Conservation (phyloP, 345 rosid genomes). For the Eucalyptus viminalis region DNA sequence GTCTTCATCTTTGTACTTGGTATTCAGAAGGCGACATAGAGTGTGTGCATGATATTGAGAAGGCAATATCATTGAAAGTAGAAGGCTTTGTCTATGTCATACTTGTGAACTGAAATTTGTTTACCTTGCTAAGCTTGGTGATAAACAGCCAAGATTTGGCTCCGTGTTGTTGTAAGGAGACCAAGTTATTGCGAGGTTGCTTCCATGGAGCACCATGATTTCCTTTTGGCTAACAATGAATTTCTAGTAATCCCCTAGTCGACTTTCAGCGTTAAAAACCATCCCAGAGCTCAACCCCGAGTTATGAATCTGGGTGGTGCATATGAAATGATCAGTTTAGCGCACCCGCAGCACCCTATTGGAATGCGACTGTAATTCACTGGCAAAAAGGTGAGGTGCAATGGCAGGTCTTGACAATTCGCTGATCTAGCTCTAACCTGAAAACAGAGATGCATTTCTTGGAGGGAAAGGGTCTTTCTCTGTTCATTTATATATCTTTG, state of each 20-base stretch:
- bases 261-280: not conserved
- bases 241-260: not conserved
- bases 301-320: not conserved
- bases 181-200: not conserved
- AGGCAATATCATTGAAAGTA: not conserved
- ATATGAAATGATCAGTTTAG: not conserved
- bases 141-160: not conserved
- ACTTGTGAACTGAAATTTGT: not conserved
- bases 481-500: not conserved
- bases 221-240: not conserved
- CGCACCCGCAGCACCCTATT: not conserved
- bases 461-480: not conserved
- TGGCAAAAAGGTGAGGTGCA: not conserved
- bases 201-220: not conserved
- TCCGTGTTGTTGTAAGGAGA: not conserved
- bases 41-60: not conserved
- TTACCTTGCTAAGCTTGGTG: not conserved
- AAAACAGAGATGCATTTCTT: not conserved
- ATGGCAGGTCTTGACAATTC: not conserved
- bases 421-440: not conserved
- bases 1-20: not conserved
- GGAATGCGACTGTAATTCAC: not conserved
- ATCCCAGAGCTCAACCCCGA: not conserved
- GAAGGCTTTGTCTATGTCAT: not conserved
- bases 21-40: not conserved